Conservation (phyloP, 495 filamentous ascomycete genomes). For the Penicillium waksmanii region DNA sequence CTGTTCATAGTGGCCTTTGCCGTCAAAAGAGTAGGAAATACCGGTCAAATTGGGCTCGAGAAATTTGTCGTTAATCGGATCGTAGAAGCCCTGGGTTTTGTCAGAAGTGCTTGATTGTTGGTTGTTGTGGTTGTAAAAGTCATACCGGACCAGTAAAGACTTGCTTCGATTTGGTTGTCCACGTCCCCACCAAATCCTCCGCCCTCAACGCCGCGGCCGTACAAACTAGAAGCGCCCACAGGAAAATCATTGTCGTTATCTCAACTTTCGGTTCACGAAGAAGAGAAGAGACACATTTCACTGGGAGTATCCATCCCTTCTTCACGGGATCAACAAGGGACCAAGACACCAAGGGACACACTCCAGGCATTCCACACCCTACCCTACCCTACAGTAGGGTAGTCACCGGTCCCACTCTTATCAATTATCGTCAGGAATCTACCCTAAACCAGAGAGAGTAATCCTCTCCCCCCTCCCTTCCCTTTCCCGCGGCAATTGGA, state of each 20-base stretch:
- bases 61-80: slow-evolving; percentile 68
- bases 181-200: slow-evolving; percentile 68
- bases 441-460: not conserved
- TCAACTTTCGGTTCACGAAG: slow-evolving; percentile 3
- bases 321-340: slow-evolving; percentile 24
- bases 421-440: slow-evolving; percentile 28
- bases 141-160: slow-evolving; percentile 76
- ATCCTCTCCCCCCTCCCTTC: slow-evolving; percentile 8
- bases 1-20: slow-evolving; percentile 72
- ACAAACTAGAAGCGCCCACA: slow-evolving; percentile 30
- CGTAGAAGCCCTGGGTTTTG: slow-evolving; percentile 66
- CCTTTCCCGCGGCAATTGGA: slow-evolving; percentile 20
- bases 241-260: slow-evolving; percentile 27
- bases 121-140: not conserved
- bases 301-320: slow-evolving; percentile 25
- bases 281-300: slow-evolving; percentile 9
- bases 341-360: not conserved
- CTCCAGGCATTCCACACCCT: not conserved
- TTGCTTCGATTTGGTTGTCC: slow-evolving; percentile 74
- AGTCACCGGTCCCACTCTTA: slow-evolving; percentile 27
- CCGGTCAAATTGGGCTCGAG: slow-evolving; percentile 72
- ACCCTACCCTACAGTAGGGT: no score
- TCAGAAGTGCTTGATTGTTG: no score
- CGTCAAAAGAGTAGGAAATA: slow-evolving; percentile 82
- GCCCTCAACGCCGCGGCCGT: slow-evolving; percentile 39